Conservation (phyloP, 108 stramenopile species). For the Stephanodiscus minutulus region DNA sequence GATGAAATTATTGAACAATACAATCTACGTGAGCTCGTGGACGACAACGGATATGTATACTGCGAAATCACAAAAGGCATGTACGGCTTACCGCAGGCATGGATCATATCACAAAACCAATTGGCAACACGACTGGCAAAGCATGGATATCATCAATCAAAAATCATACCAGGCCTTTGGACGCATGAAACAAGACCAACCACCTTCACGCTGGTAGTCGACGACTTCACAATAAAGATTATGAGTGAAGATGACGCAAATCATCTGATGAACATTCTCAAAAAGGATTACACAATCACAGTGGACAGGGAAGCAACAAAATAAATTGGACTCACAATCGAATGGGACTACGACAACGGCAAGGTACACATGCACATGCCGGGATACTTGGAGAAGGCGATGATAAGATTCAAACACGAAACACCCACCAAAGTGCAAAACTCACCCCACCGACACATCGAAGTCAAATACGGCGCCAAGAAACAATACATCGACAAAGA, state of each 20-base stretch:
- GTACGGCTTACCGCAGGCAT: constrained; percentile 56
- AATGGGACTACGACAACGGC: constrained; percentile 46
- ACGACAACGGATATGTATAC: constrained; percentile 14
- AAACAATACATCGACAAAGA: constrained; percentile 22
- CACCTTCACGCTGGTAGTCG: too few relatives aligned
- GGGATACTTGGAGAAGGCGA: constrained; percentile 44
- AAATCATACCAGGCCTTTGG: constrained; percentile 47
- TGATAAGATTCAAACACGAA: too few relatives aligned
- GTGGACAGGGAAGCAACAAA: background rate
- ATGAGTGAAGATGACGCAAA: constrained; percentile 23
- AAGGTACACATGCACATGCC: constrained; percentile 48
- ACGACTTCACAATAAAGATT: constrained; percentile 46
- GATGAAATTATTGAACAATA: constrained; percentile 29
- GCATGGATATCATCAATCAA: constrained; percentile 23
- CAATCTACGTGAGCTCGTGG: constrained; percentile 5
- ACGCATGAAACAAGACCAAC: constrained; percentile 19
- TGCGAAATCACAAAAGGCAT: constrained; percentile 36
- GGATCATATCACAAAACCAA: constrained; percentile 34
- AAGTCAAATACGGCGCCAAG: constrained; percentile 39
- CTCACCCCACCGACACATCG: constrained; percentile 22
- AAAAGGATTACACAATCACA: background rate
- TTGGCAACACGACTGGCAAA: constrained; percentile 9
- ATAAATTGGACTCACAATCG: too few relatives aligned
- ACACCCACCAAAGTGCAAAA: constrained; percentile 41
- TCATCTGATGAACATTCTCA: constrained; percentile 39